phyloP scores from a whole-genome alignment of 106 monocot genomes.

The Dendrobium officinale region DNA sequence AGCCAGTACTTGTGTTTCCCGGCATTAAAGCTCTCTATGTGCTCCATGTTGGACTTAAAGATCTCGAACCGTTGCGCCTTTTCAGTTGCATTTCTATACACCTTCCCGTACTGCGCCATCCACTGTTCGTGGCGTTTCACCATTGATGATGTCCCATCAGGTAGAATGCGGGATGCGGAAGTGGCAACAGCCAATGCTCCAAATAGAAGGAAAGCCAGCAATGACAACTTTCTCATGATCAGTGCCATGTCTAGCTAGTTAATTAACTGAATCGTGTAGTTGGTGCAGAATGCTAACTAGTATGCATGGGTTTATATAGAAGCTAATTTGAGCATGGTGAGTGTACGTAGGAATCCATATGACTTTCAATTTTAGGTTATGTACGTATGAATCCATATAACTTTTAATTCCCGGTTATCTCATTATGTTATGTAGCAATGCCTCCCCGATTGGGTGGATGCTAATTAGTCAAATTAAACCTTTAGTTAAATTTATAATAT shows the following conservation, averaged over 20 bases:
- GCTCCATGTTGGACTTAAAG: conserved; percentile 29
- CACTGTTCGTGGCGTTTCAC: background rate
- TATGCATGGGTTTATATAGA: too few species aligned
- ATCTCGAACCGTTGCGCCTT: conserved; percentile 45
- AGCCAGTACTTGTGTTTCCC: conserved; percentile 36
- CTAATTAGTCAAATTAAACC: too few species aligned
- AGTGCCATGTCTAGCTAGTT: background rate
- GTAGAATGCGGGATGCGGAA: background rate
- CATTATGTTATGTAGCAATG: too few species aligned
- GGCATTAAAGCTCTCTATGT: conserved; percentile 66
- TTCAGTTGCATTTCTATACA: conserved; percentile 15
- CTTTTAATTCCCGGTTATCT: too few species aligned
- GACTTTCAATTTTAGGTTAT: too few species aligned
- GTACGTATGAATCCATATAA: too few species aligned
- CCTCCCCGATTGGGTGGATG: too few species aligned
- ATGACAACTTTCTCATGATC: background rate
- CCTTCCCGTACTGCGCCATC: background rate
- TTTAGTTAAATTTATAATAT: too few species aligned
- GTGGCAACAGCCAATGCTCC: background rate
- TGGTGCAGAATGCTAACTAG: background rate
- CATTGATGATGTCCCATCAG: background rate
- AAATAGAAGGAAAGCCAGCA: background rate
- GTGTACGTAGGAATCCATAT: too few species aligned
- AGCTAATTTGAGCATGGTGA: too few species aligned
- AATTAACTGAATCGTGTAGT: background rate